phyloP scores from a whole-genome alignment of 2,329 filamentous ascomycete species.

The Penicillium brevicompactum region DNA sequence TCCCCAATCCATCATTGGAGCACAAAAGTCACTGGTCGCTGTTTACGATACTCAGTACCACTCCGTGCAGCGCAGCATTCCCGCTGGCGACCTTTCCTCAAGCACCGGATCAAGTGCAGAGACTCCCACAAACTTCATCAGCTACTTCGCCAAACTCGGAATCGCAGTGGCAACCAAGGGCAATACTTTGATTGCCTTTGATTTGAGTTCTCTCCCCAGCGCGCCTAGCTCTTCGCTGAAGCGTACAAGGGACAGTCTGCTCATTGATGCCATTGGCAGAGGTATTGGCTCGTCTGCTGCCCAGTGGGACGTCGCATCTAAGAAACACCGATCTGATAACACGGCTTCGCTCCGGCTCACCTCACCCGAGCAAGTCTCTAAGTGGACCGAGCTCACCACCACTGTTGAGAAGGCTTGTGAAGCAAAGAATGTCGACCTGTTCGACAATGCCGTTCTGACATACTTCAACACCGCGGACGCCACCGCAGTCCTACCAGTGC shows the following conservation, averaged over 20 bases:
- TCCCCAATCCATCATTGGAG: conserved; percentile 44
- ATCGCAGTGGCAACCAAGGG: conserved; percentile 46
- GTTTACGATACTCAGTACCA: conserved; percentile 51
- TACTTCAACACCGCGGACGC: conserved; percentile 30
- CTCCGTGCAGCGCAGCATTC: conserved; percentile 47
- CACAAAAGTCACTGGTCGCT: conserved; percentile 44
- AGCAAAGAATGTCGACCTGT: conserved; percentile 31
- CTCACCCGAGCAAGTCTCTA: conserved; percentile 32
- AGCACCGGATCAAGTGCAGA: conserved; percentile 22
- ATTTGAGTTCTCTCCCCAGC: conserved; percentile 39
- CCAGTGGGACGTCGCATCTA: conserved; percentile 31
- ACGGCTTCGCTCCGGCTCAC: conserved; percentile 35
- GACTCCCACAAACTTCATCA: conserved; percentile 40
- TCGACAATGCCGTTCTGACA: conserved; percentile 37
- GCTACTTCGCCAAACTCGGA: conserved; percentile 48
- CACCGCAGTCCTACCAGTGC: conserved; percentile 24
- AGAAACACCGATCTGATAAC: conserved; percentile 33
- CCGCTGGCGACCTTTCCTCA: conserved; percentile 34
- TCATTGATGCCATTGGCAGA: conserved; percentile 47
- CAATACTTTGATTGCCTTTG: conserved; percentile 47
- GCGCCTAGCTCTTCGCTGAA: conserved; percentile 37
- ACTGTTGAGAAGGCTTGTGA: conserved; percentile 31
- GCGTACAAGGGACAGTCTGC: conserved; percentile 41
- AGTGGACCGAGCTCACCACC: conserved; percentile 38
- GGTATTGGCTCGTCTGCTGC: conserved; percentile 39